Evolutionary conservation across 208 protist species (phyloP).

Genomic region (Acanthamoeba lenticulata): DNA sequence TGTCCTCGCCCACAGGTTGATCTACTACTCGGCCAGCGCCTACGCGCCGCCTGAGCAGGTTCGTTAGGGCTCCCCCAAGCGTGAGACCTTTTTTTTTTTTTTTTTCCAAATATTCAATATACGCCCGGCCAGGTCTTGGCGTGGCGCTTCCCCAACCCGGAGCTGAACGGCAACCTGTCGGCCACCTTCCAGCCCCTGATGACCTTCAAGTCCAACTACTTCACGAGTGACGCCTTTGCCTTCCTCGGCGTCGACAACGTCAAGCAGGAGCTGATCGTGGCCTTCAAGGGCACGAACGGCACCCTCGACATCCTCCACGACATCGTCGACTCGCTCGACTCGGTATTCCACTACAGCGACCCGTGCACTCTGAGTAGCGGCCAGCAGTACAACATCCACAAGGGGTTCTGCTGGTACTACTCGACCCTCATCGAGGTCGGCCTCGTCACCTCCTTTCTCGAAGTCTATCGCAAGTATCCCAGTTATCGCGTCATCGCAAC

Average conservation of each 20-base stretch:
- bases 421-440: not conserved
- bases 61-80: not conserved
- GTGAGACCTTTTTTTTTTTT: not conserved
- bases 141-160: not conserved
- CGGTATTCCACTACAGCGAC: not conserved
- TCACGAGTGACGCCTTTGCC: not conserved
- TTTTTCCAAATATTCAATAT: no score
- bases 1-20: not conserved
- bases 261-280: not conserved
- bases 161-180: not conserved
- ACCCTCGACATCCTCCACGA: not conserved
- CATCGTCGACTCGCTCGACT: not conserved
- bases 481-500: not conserved
- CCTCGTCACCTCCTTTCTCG: not conserved
- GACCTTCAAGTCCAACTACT: not conserved
- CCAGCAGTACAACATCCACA: not conserved
- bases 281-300: not conserved
- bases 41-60: not conserved
- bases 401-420: constrained; percentile 24
- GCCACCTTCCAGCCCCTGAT: not conserved
- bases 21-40: not conserved
- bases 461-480: not conserved
- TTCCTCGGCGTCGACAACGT: not conserved
- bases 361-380: not conserved
- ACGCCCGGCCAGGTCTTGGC: not conserved